Base-by-base conservation (phyloP, 2,329 filamentous ascomycete genomes). In the Cladosporium sp. region DNA sequence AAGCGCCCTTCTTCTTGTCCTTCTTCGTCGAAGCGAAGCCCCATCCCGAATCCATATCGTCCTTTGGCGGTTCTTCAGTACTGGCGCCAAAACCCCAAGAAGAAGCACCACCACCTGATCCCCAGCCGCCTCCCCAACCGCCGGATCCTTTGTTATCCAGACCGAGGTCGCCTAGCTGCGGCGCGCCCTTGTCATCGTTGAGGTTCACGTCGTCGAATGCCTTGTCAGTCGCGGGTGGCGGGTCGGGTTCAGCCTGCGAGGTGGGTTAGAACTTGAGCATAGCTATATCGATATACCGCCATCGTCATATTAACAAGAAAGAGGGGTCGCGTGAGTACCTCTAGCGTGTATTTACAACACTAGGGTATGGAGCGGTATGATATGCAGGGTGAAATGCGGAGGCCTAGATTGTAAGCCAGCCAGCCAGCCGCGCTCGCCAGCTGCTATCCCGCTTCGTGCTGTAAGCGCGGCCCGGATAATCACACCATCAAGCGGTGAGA, bases 91-190 rank as follows among this genome's bases (percentile, higher is more conserved):
- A 66, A 19, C 63, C 63, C 69, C 68, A 73, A n/a, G 60, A 57
- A 13, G 52, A 56, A 37, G 32, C 27, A 43, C 47, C 47, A 30
- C 57, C 56, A 19, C 56, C 54, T 15, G 57, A 51, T 18, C 67
- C 61, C 64, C 67, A 66, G 40, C 64, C 65, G 24, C 57, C 47
- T 12, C 63, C 64, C 64, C 64, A 67, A n/a, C n/a, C n/a, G n/a
- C 64, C 62, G 44, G 57, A 58, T 18, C 57, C 54, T 43, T 66
- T 67, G 42, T 61, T 64, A 37, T 45, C 54, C 24, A 59, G 63
- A 40, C 69, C 70, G 55, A 76, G 73, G 54, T 69, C 70, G 53
- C 76, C 72, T 56, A 76, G 68, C 62, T 75, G 73, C 18, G 73
- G 73, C 45, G 68, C 70, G 30, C 55, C 61, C 42, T 62, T 62